A percentile compares a stretch with the other conserved stretches of the same genome.
Conservation (phyloP, 2,329 filamentous ascomycete genomes). For the Aureobasidium uvarum region DNA sequence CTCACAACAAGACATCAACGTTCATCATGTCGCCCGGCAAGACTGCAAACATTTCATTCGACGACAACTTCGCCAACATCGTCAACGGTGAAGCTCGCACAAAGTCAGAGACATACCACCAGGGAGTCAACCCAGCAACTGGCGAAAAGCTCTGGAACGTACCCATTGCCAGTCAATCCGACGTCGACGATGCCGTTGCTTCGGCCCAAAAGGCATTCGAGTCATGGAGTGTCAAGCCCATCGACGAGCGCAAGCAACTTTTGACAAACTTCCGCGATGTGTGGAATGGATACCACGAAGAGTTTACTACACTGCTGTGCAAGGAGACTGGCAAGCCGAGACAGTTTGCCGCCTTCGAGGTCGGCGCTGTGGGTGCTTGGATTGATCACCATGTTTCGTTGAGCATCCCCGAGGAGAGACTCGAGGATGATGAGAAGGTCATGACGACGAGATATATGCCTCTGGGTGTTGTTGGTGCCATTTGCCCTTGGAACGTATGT, state of each 20-base stretch:
- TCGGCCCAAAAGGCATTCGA: slow-evolving; percentile 41
- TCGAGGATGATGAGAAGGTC: slow-evolving; percentile 50
- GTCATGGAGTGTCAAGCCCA: slow-evolving; percentile 36
- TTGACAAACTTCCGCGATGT: slow-evolving; percentile 39
- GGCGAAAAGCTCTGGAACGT: slow-evolving; percentile 41
- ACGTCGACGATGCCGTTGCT: slow-evolving; percentile 42
- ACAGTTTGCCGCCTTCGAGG: slow-evolving; percentile 45
- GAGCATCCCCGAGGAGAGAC: slow-evolving; percentile 42
- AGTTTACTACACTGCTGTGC: slow-evolving; percentile 39
- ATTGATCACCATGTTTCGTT: slow-evolving; percentile 42
- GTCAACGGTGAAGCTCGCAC: slow-evolving; percentile 40
- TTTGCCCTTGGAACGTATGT: slow-evolving; percentile 48
- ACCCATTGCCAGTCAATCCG: slow-evolving; percentile 40
- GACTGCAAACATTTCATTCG: slow-evolving; percentile 40
- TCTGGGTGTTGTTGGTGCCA: slow-evolving; percentile 49
- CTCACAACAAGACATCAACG: background rate
- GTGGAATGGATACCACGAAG: slow-evolving; percentile 37
- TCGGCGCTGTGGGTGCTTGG: slow-evolving; percentile 39
- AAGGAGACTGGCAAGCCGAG: slow-evolving; percentile 45
- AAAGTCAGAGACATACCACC: slow-evolving; percentile 35
- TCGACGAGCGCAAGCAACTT: slow-evolving; percentile 42
- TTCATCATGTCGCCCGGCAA: slow-evolving; percentile 48
- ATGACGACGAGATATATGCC: slow-evolving; percentile 49
- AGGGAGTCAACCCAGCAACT: slow-evolving; percentile 40
- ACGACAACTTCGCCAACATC: slow-evolving; percentile 41